Percentiles rank a stretch among this genome's conserved stretches.
These are phyloP conservation scores for Penicillium crystallinum DNA, from an alignment of 495 filamentous ascomycete species.

Conservation along the genomic window DNA sequence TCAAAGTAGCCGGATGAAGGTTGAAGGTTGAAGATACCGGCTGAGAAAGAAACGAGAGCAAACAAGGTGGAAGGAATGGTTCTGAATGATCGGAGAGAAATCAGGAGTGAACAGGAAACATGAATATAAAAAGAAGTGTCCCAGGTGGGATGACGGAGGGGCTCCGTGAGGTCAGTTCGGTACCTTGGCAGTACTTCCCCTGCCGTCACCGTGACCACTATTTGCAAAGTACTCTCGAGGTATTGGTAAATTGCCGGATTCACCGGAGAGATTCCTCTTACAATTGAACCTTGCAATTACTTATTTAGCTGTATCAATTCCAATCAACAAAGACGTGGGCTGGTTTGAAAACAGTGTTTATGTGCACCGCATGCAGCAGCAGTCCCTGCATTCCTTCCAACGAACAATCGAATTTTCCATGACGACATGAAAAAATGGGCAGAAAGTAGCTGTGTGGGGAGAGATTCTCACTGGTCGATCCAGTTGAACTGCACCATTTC, in stretches of 20 bases:
- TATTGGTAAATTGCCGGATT: conserved; percentile 27
- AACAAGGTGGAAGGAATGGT: conserved; percentile 4
- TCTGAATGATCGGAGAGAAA: no score
- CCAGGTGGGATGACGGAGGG: conserved; percentile 23
- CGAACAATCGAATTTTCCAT: conserved; percentile 1
- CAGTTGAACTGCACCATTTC: conserved; percentile 10
- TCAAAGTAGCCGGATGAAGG: conserved; percentile 2
- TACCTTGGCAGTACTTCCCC: conserved; percentile 8
- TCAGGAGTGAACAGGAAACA: conserved; percentile 6
- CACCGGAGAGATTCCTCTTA: conserved; percentile 24
- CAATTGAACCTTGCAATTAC: no score
- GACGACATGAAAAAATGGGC: conserved; percentile 16
- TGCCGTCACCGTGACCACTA: not conserved
- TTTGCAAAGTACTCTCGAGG: not conserved
- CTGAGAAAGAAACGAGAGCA: conserved; percentile 1
- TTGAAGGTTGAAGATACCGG: not conserved
- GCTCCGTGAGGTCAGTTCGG: conserved; percentile 37
- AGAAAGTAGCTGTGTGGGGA: conserved; percentile 14
- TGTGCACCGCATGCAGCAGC: no score
- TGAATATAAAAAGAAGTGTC: conserved; percentile 2
- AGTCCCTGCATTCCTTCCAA: not conserved
- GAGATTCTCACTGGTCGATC: conserved; percentile 13
- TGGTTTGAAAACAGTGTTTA: no score
- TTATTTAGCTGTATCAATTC: no score
- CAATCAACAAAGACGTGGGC: no score